These are phyloP conservation scores for Trypanosoma mega DNA, from an alignment of 208 protist genomes.

Conservation along the genomic window DNA sequence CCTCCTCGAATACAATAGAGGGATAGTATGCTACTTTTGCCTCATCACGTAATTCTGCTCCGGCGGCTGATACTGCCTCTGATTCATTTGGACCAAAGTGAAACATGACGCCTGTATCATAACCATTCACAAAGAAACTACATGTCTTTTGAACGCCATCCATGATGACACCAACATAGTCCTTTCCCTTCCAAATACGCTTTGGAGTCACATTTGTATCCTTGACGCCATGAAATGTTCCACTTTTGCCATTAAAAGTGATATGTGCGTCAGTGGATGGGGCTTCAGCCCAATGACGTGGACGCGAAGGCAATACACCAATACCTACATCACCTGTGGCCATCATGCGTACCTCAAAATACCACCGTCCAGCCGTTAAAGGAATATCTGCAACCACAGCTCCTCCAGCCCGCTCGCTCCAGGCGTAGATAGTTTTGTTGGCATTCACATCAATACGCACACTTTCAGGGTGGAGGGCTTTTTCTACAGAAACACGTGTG, in stretches of 20 bases:
- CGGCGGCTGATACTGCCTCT: slow-evolving; percentile 26
- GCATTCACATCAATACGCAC: slow-evolving; percentile 72
- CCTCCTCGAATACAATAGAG: slow-evolving; percentile 65
- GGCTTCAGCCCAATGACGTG: slow-evolving; percentile 12
- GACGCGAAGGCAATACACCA: slow-evolving; percentile 59
- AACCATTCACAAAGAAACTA: slow-evolving; percentile 73
- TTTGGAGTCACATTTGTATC: slow-evolving; percentile 12
- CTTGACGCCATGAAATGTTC: slow-evolving; percentile 36
- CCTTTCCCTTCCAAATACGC: slow-evolving; percentile 59
- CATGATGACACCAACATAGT: slow-evolving; percentile 83
- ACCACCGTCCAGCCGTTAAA: slow-evolving; percentile 78
- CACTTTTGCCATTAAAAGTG: slow-evolving; percentile 77
- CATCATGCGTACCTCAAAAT: slow-evolving; percentile 84
- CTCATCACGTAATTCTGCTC: slow-evolving; percentile 16
- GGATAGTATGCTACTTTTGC: slow-evolving; percentile 52
- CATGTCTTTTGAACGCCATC: slow-evolving; percentile 57
- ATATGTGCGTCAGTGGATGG: slow-evolving; percentile 27
- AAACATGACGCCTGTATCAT: slow-evolving; percentile 40
- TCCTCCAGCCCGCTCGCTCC: slow-evolving; percentile 43
- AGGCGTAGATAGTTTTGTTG: slow-evolving; percentile 64
- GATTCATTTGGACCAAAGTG: slow-evolving; percentile 44
- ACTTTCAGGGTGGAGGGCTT: slow-evolving; percentile 45
- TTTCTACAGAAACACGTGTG: slow-evolving; percentile 65
- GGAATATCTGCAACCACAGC: slow-evolving; percentile 57
- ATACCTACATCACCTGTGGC: slow-evolving; percentile 64